These are phyloP conservation scores for Lobulomyces angularis DNA, from an alignment of 192 early-diverging fungal genomes.

Conservation along the genomic window DNA sequence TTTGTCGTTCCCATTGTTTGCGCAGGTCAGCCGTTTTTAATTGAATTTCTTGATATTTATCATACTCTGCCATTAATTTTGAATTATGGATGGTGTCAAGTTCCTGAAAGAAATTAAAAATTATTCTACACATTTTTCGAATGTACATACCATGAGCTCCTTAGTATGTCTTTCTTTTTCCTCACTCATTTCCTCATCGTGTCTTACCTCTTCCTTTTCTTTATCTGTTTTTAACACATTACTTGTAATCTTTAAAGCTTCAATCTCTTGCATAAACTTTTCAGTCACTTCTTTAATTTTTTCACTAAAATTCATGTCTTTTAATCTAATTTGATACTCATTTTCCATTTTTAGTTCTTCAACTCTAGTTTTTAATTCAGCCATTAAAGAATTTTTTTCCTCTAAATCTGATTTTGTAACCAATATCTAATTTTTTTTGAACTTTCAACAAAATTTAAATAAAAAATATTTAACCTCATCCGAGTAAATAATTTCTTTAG, in stretches of 20 bases:
- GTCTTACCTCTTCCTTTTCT: slow-evolving; percentile 48
- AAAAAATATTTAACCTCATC: slow-evolving; percentile 30
- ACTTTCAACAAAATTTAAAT: slow-evolving; percentile 1
- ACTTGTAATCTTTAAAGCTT: slow-evolving; percentile 42
- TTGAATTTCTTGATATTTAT: slow-evolving; percentile 46
- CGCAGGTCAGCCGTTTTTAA: slow-evolving; percentile 33
- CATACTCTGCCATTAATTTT: slow-evolving; percentile 52
- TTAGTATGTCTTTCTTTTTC: slow-evolving; percentile 36
- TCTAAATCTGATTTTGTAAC: slow-evolving; percentile 51
- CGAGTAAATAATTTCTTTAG: slow-evolving; percentile 39
- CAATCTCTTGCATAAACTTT: slow-evolving; percentile 54
- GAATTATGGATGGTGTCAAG: slow-evolving; percentile 36
- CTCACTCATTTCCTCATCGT: slow-evolving; percentile 47
- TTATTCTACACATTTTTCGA: neutral
- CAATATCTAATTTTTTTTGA: slow-evolving; percentile 28
- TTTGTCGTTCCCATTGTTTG: slow-evolving; percentile 40
- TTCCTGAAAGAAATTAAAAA: slow-evolving; percentile 17
- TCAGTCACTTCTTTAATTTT: slow-evolving; percentile 54
- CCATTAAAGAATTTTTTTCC: slow-evolving; percentile 42
- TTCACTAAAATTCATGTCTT: slow-evolving; percentile 59
- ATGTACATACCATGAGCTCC: slow-evolving; percentile 26
- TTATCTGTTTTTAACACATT: slow-evolving; percentile 47
- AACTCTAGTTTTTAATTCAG: slow-evolving; percentile 43
- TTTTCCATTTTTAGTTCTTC: slow-evolving; percentile 59
- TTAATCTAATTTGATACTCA: slow-evolving; percentile 50